Evolutionary conservation across 2,329 filamentous ascomycete species (phyloP).

Genomic region (Alternaria alternata): DNA sequence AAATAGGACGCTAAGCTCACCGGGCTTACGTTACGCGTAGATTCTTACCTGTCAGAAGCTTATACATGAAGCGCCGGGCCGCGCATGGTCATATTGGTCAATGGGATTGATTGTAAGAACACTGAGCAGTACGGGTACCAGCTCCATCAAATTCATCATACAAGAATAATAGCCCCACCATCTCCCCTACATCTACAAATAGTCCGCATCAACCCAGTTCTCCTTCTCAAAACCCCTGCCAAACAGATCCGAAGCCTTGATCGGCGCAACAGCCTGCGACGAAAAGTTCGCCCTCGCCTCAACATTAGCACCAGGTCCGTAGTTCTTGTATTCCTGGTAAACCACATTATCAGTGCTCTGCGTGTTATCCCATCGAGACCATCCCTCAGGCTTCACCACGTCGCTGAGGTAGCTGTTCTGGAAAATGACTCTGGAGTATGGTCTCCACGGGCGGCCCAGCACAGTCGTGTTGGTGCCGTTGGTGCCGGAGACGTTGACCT

Average conservation of each 20-base stretch:
- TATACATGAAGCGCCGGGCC: no score
- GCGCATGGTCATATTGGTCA: not conserved
- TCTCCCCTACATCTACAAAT: not conserved
- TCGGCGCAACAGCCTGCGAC: constrained; percentile 9
- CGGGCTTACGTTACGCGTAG: no score
- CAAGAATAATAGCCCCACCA: not conserved
- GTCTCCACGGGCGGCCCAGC: constrained; percentile 60
- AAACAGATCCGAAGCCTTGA: constrained; percentile 20
- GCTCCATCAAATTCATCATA: not conserved
- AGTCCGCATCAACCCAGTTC: constrained; percentile 27
- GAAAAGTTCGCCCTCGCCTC: constrained; percentile 16
- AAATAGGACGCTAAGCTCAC: no score
- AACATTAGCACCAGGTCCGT: constrained; percentile 21
- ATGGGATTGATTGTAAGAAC: not conserved
- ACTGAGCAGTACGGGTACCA: not conserved
- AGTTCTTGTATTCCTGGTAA: constrained; percentile 29
- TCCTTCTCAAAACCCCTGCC: constrained; percentile 24
- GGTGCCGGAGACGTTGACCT: constrained; percentile 54
- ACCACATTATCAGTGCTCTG: constrained; percentile 25
- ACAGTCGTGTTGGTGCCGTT: constrained; percentile 48
- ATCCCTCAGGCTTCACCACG: constrained; percentile 67
- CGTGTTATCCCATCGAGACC: constrained; percentile 50
- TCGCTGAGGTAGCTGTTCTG: constrained; percentile 59
- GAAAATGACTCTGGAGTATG: constrained; percentile 58
- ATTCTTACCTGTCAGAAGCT: no score